These are phyloP conservation scores for Zymoseptoria ardabiliae DNA, from an alignment of 2,329 filamentous ascomycete species.

Conservation along the genomic window DNA sequence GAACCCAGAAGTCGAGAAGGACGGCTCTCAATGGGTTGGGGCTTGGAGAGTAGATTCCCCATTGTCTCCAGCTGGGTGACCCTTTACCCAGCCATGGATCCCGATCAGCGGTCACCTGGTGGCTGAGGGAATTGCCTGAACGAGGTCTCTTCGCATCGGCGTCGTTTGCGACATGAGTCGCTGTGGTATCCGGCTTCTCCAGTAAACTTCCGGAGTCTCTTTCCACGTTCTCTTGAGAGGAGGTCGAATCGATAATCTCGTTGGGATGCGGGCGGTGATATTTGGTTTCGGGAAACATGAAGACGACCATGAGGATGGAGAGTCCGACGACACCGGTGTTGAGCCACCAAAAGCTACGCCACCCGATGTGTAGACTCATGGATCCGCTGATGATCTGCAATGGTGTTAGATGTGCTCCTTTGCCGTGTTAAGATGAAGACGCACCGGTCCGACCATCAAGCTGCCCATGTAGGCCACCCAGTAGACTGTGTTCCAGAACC, in stretches of 20 bases:
- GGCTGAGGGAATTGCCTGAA: neutral
- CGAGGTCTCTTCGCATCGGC: neutral
- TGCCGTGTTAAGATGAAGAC: neutral
- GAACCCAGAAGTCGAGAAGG: slow-evolving; percentile 50
- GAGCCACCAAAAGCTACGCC: slow-evolving; percentile 60
- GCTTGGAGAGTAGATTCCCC: slow-evolving; percentile 46
- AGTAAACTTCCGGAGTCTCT: neutral
- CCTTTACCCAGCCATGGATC: slow-evolving; percentile 53
- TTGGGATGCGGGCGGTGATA: slow-evolving; percentile 43
- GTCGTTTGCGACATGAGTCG: neutral
- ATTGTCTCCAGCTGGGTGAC: slow-evolving; percentile 46
- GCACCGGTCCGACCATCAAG: slow-evolving; percentile 46
- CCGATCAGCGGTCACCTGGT: slow-evolving; percentile 16
- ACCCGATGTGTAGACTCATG: slow-evolving; percentile 53
- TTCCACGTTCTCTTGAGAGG: neutral
- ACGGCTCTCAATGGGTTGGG: slow-evolving; percentile 42
- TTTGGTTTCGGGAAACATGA: slow-evolving; percentile 58
- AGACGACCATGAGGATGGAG: slow-evolving; percentile 46
- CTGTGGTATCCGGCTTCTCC: slow-evolving; percentile 7
- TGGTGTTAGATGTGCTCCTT: slow-evolving; percentile 25
- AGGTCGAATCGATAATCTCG: neutral
- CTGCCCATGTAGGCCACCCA: slow-evolving; percentile 61
- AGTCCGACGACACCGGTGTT: slow-evolving; percentile 50
- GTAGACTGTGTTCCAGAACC: slow-evolving; percentile 50
- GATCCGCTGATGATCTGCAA: slow-evolving; percentile 48